Evolutionary conservation across 2,329 filamentous ascomycete genomes (phyloP).

Genomic region (Gliomastix tumulicola): DNA sequence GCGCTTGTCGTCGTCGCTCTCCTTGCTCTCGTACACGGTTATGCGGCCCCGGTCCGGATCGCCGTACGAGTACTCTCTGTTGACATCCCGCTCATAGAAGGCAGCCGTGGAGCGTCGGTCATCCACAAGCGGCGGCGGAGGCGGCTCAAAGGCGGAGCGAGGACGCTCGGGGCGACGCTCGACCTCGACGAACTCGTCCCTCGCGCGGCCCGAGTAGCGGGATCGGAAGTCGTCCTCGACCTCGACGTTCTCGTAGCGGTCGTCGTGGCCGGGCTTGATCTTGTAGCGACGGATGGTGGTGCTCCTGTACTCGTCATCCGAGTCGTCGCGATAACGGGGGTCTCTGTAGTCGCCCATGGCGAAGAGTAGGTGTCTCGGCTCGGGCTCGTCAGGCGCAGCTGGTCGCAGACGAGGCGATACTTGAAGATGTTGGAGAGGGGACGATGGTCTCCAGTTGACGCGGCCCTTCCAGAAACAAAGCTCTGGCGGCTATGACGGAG

Average conservation of each 20-base stretch:
- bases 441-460: no score
- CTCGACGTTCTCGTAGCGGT: constrained; percentile 33
- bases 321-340: constrained; percentile 16
- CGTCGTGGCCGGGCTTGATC: constrained; percentile 32
- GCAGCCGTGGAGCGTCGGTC: constrained; percentile 12
- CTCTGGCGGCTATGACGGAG: no score
- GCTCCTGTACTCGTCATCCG: constrained; percentile 38
- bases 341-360: constrained; percentile 29
- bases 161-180: constrained; percentile 42
- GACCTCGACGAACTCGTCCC: constrained; percentile 31
- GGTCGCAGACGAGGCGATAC: no score
- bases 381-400: no score
- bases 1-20: constrained; percentile 32
- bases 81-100: constrained; percentile 6
- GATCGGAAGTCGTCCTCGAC: constrained; percentile 39
- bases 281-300: constrained; percentile 48
- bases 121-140: constrained; percentile 8
- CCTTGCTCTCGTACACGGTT: constrained; percentile 25
- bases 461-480: no score
- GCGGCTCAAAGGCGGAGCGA: constrained; percentile 39
- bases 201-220: constrained; percentile 30
- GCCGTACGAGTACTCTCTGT: no score
- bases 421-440: no score
- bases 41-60: constrained; percentile 19
- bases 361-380: no score